Base-by-base conservation (phyloP, 768 basidiomycete genomes). In the Dioszegia aurantiaca region DNA sequence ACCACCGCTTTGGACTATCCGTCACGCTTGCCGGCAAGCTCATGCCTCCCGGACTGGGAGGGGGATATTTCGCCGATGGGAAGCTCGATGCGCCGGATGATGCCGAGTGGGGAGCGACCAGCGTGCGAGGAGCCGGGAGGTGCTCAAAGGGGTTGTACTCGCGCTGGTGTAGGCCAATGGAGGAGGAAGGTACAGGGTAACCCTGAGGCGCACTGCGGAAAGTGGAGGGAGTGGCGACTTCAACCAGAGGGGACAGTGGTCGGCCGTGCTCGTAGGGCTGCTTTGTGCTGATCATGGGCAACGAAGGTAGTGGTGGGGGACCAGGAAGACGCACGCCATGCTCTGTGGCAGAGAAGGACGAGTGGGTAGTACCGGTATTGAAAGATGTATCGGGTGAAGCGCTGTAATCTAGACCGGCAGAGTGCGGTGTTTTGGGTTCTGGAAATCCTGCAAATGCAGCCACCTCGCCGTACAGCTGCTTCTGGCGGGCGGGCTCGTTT, bases 1-100 rank as follows among this genome's bases (percentile, higher is more conserved):
- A 57, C 65, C 64, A 65, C 21, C 67, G 42, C 16, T 62, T 59
- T 3, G 71, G 71, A 16, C 60, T 62, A 37, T 67, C 68, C 27
- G 58, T 61, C 16, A 73, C 64, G 39, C 67, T 68, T 4, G 64
- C 68, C 3, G 71, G 71, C 0, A 72, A 61, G 37, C 63, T 65
- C 71, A 73, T 69, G 12, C 64, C 64, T 16, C 66, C 64, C 4
- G 69, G 68, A 58, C 68, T 70, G 14, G 71, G 69, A 12, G 71
- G 71, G 8, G 71, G 71, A 58, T 57, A 73, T 12, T 48, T 41
- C 5, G 71, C 62, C 19, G 58, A 60, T 11, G 66, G 69, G 58
- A 63, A 61, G 36, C 40, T 59, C 17, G 60, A 61, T 1, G 63
- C 57, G 16, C 59, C 64, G 21, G 58, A 42, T 11, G 59, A 40